phyloP scores from a whole-genome alignment of 306 rosid genomes.

The Ceratonia siliqua region DNA sequence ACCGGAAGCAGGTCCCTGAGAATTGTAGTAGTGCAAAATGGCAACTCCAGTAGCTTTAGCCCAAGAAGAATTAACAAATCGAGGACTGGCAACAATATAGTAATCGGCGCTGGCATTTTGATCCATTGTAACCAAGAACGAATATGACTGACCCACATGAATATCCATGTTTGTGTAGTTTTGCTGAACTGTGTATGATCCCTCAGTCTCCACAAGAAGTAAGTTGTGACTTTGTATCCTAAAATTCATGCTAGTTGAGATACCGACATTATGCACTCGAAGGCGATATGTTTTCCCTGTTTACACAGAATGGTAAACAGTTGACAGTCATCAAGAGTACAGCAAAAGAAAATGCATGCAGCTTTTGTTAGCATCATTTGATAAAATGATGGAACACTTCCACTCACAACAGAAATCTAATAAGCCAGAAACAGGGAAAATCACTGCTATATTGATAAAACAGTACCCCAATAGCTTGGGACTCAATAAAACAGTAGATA shows the following conservation, averaged over 20 bases:
- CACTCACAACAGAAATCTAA: too few species aligned
- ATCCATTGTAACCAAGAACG: constrained; percentile 89
- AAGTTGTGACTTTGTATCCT: constrained; percentile 79
- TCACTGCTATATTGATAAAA: too few species aligned
- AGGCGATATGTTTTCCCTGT: constrained; percentile 82
- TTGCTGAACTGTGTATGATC: constrained; percentile 82
- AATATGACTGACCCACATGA: constrained; percentile 88
- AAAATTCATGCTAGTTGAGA: constrained; percentile 78
- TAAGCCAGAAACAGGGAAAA: too few species aligned
- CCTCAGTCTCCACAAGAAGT: constrained; percentile 82
- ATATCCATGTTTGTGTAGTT: constrained; percentile 74
- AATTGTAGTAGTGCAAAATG: constrained; percentile 73
- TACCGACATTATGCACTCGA: constrained; percentile 85
- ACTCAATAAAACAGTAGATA: too few species aligned
- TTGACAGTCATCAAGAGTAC: not conserved
- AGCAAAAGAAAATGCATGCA: not conserved
- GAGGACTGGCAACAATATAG: constrained; percentile 81
- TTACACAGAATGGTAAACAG: constrained; percentile 33
- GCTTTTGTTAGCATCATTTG: not conserved
- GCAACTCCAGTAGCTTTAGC: constrained; percentile 69
- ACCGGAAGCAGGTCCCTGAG: constrained; percentile 81
- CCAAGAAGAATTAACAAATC: constrained; percentile 78
- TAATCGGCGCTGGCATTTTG: constrained; percentile 81
- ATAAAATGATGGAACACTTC: too few species aligned
- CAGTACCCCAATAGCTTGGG: too few species aligned